These are phyloP conservation scores for Xylaria sp. DNA, from an alignment of 2,329 filamentous ascomycete genomes.

Conservation along the genomic window DNA sequence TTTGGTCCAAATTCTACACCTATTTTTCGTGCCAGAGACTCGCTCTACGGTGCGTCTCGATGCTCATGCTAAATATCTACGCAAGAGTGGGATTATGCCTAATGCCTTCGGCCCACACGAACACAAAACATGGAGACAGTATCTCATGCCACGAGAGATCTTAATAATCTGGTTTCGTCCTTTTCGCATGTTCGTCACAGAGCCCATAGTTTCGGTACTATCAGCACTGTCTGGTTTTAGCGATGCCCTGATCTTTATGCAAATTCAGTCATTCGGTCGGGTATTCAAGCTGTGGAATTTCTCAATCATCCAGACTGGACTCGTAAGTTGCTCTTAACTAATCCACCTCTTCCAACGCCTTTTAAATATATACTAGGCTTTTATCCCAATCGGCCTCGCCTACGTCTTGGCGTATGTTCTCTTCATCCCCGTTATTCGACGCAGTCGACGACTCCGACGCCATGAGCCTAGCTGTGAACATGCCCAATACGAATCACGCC, in stretches of 20 bases:
- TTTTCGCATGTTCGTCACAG: conserved; percentile 71
- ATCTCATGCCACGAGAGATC: conserved; percentile 56
- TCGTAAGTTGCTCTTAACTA: conserved; percentile 38
- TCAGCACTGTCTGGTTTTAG: conserved; percentile 71
- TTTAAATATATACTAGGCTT: conserved; percentile 43
- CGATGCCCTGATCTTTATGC: conserved; percentile 74
- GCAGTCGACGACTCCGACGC: conserved; percentile 55
- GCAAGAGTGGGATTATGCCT: conserved; percentile 57
- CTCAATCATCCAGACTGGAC: conserved; percentile 49
- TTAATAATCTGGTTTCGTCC: conserved; percentile 66
- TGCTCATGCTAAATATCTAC: conserved; percentile 65
- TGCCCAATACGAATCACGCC: conserved; percentile 70
- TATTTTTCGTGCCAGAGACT: conserved; percentile 69
- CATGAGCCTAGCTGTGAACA: conserved; percentile 58
- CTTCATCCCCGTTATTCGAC: conserved; percentile 63
- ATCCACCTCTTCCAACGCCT: background rate
- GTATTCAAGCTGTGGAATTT: conserved; percentile 72
- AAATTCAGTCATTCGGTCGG: conserved; percentile 69
- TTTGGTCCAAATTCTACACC: conserved; percentile 62
- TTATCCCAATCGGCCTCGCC: conserved; percentile 61
- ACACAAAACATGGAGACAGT: conserved; percentile 51
- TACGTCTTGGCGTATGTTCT: conserved; percentile 69
- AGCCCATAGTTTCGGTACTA: conserved; percentile 70
- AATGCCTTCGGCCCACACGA: conserved; percentile 61
- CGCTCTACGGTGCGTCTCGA: conserved; percentile 68